phyloP scores from a whole-genome alignment of 2,329 filamentous ascomycete species.

The Tetracladium maxilliforme region DNA sequence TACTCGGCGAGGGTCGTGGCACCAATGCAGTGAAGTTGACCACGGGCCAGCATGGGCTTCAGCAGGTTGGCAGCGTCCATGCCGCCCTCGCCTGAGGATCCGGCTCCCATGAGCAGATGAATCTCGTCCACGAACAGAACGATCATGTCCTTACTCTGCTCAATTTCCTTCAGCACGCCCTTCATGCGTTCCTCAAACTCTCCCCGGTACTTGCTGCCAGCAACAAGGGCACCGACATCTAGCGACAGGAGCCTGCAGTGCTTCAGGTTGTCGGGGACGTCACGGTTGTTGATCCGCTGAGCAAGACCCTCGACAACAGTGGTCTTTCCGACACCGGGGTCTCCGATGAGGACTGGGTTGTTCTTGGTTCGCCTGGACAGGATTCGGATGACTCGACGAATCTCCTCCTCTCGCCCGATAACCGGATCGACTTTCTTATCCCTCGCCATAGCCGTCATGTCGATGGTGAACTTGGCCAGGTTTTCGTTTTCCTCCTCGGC shows the following conservation, averaged over 20 bases:
- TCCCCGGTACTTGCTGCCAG: slow-evolving; percentile 94
- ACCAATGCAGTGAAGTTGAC: slow-evolving; percentile 94
- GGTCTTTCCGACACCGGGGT: slow-evolving; percentile 96
- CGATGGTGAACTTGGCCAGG: slow-evolving; percentile 93
- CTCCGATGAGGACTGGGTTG: slow-evolving; percentile 94
- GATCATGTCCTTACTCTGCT: slow-evolving; percentile 90
- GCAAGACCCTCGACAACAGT: slow-evolving; percentile 94
- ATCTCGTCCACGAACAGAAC: slow-evolving; percentile 98
- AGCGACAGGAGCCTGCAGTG: slow-evolving; percentile 89
- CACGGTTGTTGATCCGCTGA: slow-evolving; percentile 87
- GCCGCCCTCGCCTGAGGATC: slow-evolving; percentile 84
- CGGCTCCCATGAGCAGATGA: slow-evolving; percentile 94
- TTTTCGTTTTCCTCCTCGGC: slow-evolving; percentile 88
- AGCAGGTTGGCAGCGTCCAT: slow-evolving; percentile 98
- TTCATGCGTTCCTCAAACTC: slow-evolving; percentile 99
- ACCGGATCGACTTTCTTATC: slow-evolving; percentile 98
- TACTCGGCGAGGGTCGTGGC: slow-evolving; percentile 93
- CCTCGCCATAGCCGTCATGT: slow-evolving; percentile 91
- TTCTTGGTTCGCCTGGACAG: slow-evolving; percentile 92
- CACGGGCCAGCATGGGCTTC: slow-evolving; percentile 95
- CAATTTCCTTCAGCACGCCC: slow-evolving; percentile 92
- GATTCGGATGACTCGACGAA: slow-evolving; percentile 80
- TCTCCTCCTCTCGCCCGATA: slow-evolving; percentile 93
- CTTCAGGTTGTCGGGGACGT: slow-evolving; percentile 90
- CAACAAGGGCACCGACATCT: slow-evolving; percentile 87